phyloP scores from a whole-genome alignment of 208 protist species.

The Leishmania guyanensis region DNA sequence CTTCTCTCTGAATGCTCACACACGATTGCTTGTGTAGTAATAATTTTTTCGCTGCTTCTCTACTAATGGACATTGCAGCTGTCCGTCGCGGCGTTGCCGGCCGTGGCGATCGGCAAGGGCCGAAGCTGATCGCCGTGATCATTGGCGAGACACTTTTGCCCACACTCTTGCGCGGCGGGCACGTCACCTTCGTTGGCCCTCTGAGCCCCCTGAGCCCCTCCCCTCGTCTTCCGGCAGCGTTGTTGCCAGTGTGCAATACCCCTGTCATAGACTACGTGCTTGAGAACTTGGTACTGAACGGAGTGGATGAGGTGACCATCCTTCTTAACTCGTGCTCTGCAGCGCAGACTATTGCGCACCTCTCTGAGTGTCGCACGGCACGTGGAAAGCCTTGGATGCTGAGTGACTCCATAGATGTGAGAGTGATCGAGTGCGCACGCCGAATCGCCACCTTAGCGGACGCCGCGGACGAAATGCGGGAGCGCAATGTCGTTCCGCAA shows the following conservation, averaged over 20 bases:
- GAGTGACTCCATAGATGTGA: conserved; percentile 70
- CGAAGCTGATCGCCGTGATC: conserved; percentile 61
- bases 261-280: conserved; percentile 89
- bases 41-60: not conserved
- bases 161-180: conserved; percentile 15
- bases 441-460: conserved; percentile 60
- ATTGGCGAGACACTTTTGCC: conserved; percentile 67
- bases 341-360: conserved; percentile 50
- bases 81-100: conserved; percentile 13
- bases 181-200: conserved; percentile 31
- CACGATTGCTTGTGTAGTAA: not conserved
- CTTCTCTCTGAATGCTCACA: not conserved
- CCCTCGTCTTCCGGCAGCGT: conserved; percentile 57
- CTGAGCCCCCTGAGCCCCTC: conserved; percentile 72
- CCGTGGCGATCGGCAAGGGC: conserved; percentile 18
- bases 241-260: conserved; percentile 88
- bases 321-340: conserved; percentile 62
- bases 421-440: conserved; percentile 57
- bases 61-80: conserved; percentile 14
- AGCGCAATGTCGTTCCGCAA: conserved; percentile 81
- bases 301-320: conserved; percentile 70
- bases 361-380: conserved; percentile 54
- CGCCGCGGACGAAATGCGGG: conserved; percentile 58
- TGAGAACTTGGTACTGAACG: conserved; percentile 80
- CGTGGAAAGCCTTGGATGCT: conserved; percentile 68